Evolutionary conservation across 202 grass and related monocot species (phyloP).

Genomic region (Bolboschoenoplectus hybrid): DNA sequence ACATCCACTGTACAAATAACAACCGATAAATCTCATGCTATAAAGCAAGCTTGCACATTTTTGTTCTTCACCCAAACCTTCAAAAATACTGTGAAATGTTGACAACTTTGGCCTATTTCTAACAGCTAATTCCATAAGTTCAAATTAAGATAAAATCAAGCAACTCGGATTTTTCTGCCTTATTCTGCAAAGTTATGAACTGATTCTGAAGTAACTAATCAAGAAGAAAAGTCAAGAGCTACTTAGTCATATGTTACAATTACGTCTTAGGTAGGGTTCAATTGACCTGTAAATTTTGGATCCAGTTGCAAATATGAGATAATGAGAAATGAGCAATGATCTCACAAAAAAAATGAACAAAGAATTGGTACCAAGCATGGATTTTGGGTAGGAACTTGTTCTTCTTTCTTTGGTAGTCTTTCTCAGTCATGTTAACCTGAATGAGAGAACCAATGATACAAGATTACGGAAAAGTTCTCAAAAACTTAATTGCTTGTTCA

Average conservation of each 20-base stretch:
- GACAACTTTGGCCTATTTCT: neutral
- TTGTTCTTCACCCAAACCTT: neutral
- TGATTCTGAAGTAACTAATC: neutral
- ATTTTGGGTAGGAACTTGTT: slow-evolving; percentile 99
- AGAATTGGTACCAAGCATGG: slow-evolving; percentile 73
- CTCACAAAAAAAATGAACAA: slow-evolving; percentile 1
- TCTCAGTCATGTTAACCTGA: slow-evolving; percentile 99
- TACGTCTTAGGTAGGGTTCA: neutral
- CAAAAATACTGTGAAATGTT: neutral
- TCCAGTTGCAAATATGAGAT: slow-evolving; percentile 32
- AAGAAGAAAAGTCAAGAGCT: neutral
- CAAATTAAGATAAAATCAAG: slow-evolving; percentile 1
- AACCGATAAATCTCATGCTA: neutral
- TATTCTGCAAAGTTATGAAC: slow-evolving; percentile 9
- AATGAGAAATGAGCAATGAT: neutral
- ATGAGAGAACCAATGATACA: slow-evolving; percentile 34
- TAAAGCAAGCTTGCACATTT: neutral
- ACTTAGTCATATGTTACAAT: neutral
- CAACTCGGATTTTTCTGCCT: neutral
- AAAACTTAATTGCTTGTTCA: neutral
- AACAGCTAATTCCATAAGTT: neutral
- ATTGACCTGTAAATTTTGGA: neutral
- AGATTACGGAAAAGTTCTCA: neutral
- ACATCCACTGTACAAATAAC: neutral
- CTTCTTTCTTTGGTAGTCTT: slow-evolving; percentile 96